These are phyloP conservation scores for Tuber calosporum DNA, from an alignment of 495 filamentous ascomycete species.

Conservation along the genomic window DNA sequence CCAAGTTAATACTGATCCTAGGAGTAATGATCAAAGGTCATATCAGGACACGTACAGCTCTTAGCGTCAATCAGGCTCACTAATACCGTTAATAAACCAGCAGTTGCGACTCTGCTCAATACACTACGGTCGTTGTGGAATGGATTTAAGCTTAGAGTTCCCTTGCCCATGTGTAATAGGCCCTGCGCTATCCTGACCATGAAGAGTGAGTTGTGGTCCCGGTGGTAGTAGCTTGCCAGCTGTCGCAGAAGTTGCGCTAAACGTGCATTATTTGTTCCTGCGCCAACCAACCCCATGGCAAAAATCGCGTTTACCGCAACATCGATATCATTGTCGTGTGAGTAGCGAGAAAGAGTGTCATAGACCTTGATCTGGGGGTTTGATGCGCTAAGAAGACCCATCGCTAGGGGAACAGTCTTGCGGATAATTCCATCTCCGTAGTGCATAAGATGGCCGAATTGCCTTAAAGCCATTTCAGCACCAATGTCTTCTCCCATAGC, in stretches of 20 bases:
- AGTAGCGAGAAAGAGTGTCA: conserved; percentile 95
- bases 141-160: conserved; percentile 85
- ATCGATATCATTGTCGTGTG: conserved; percentile 97
- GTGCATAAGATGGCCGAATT: conserved; percentile 98
- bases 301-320: conserved; percentile 98
- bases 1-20: conserved; percentile 1
- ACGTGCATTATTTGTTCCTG: conserved; percentile 96
- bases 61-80: conserved; percentile 91
- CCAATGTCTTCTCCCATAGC: conserved; percentile 98
- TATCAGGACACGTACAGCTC: conserved; percentile 49
- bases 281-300: conserved; percentile 94
- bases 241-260: conserved; percentile 90
- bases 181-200: conserved; percentile 99
- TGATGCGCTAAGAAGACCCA: conserved; percentile 91
- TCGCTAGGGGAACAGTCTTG: conserved; percentile 90
- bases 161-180: conserved; percentile 98
- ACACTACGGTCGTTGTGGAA: conserved; percentile 98
- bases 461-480: conserved; percentile 95
- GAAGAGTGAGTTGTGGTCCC: conserved; percentile 89
- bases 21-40: neutral
- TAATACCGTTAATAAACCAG: conserved; percentile 81
- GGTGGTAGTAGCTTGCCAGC: conserved; percentile 94
- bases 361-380: conserved; percentile 99
- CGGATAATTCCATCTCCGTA: conserved; percentile 97
- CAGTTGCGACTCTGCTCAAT: conserved; percentile 80